Conservation (phyloP, 2,329 filamentous ascomycete species). For the Talaromyces sp. region DNA sequence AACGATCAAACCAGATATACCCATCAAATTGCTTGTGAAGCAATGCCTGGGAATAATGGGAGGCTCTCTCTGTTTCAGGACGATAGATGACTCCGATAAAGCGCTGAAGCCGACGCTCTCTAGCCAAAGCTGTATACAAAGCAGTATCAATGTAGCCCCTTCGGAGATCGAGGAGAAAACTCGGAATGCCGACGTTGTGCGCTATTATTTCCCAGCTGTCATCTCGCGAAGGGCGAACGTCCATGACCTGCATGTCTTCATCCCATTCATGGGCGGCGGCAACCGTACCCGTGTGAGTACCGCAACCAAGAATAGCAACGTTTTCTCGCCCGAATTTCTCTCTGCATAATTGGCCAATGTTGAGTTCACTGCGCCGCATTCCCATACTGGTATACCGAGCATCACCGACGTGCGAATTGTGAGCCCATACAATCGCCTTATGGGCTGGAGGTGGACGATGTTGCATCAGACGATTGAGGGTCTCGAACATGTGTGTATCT, state of each 20-base stretch:
- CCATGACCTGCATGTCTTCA: slow-evolving; percentile 55
- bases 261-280: slow-evolving; percentile 57
- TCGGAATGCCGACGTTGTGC: slow-evolving; percentile 49
- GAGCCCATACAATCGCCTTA: slow-evolving; percentile 58
- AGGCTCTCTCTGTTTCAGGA: slow-evolving; percentile 52
- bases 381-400: slow-evolving; percentile 57
- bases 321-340: slow-evolving; percentile 46
- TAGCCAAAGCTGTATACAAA: slow-evolving; percentile 41
- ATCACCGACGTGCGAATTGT: slow-evolving; percentile 58
- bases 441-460: slow-evolving; percentile 37
- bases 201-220: slow-evolving; percentile 56
- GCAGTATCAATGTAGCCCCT: slow-evolving; percentile 36
- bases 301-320: slow-evolving; percentile 51
- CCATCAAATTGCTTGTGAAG: slow-evolving; percentile 55
- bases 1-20: slow-evolving; percentile 55
- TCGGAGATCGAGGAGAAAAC: slow-evolving; percentile 53
- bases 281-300: slow-evolving; percentile 56
- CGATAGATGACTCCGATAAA: slow-evolving; percentile 59
- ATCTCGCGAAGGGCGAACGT: slow-evolving; percentile 48
- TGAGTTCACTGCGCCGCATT: slow-evolving; percentile 48
- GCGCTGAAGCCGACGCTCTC: slow-evolving; percentile 48
- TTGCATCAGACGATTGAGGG: slow-evolving; percentile 49
- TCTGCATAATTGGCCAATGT: slow-evolving; percentile 58
- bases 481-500: slow-evolving; percentile 57
- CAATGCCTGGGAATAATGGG: slow-evolving; percentile 53